These are phyloP conservation scores for Botrytis fabae DNA, from an alignment of 2,329 filamentous ascomycete genomes.

Conservation along the genomic window DNA sequence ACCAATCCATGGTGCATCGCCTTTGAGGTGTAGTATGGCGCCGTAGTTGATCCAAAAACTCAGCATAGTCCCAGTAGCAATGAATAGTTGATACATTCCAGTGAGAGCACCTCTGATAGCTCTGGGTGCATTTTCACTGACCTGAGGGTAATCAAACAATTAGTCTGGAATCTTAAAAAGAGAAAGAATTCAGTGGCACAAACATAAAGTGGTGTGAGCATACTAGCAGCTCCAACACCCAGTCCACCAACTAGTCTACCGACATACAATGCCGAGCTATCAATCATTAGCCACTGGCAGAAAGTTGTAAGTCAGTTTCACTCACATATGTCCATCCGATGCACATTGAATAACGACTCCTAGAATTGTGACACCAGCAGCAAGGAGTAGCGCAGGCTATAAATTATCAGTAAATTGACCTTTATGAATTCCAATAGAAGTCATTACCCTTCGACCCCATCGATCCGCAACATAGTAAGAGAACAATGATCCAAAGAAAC, in stretches of 20 bases:
- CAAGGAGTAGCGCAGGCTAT: slow-evolving; percentile 50
- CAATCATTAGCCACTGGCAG: not conserved
- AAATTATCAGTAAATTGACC: not conserved
- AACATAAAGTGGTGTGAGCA: slow-evolving; percentile 41
- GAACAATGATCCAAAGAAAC: slow-evolving; percentile 63
- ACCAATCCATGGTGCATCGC: slow-evolving; percentile 20
- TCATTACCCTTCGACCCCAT: slow-evolving; percentile 34
- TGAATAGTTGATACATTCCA: slow-evolving; percentile 53
- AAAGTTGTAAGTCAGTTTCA: too few relatives aligned
- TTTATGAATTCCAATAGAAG: not conserved
- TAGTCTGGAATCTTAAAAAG: slow-evolving; percentile 39
- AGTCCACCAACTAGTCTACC: slow-evolving; percentile 57
- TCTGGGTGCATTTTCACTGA: slow-evolving; percentile 51
- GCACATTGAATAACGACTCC: slow-evolving; percentile 66
- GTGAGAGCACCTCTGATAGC: slow-evolving; percentile 54
- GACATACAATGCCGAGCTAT: slow-evolving; percentile 59
- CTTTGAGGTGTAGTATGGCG: slow-evolving; percentile 16
- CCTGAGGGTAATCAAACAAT: slow-evolving; percentile 49
- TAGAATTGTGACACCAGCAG: slow-evolving; percentile 57
- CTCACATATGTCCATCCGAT: slow-evolving; percentile 56
- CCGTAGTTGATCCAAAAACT: slow-evolving; percentile 50
- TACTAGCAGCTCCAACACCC: slow-evolving; percentile 52
- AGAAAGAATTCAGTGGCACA: not conserved
- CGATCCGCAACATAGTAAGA: slow-evolving; percentile 45
- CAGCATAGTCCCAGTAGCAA: slow-evolving; percentile 42